Base-by-base conservation (phyloP, 1,284 basidiomycete genomes). In the Entoloma clypeatum region DNA sequence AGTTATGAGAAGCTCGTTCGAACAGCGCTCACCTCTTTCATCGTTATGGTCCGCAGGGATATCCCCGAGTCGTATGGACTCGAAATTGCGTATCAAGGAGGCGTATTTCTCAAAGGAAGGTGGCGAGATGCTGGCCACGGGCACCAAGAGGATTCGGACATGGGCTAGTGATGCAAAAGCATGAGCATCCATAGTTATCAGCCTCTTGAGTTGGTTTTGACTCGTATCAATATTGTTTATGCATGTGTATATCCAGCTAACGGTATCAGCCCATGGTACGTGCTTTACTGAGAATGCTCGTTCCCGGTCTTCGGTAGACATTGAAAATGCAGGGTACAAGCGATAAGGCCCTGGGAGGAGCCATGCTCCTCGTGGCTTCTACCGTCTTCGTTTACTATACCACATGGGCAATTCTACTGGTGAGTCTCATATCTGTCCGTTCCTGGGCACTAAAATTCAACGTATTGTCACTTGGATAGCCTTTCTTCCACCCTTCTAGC, bases 301-400 rank as follows among this genome's bases (percentile, higher is more conserved):
- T 41, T 5, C 19, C 8, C 22, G n/a, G 22, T 42, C 34, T 22
- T 19, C 18, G n/a, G 40, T 32, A 51, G 23, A 42, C 23, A 19
- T 34, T 1, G 13, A 13, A 24, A 22, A 14, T 24, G 16, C 54
- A 94, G 92, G 83, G 79, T 22, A 61, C 77, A 44, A 89, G 81
- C 48, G 92, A 95, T 64, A 92, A 87, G 67, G 65, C 75, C 33
- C 68, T 92, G 14, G 92, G 92, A 42, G 79, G 83, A 35, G 56
- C 69, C 19, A 88, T 94, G 86, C 79, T 96, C 57, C 67, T 87
- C 51, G 72, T 77, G 48, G 87, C 91, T 21, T 75, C 77, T 3
- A 64, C 81, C 42, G 79, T 90, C 31, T 95, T 95, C 65, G 66
- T 76, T 14, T 96, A 96, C 63, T 97, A 96, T 64, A 93, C 92